Percentiles rank a stretch among this genome's conserved stretches.
Conservation (phyloP, 805 yeast genomes). For the Myxozyma geophila region DNA sequence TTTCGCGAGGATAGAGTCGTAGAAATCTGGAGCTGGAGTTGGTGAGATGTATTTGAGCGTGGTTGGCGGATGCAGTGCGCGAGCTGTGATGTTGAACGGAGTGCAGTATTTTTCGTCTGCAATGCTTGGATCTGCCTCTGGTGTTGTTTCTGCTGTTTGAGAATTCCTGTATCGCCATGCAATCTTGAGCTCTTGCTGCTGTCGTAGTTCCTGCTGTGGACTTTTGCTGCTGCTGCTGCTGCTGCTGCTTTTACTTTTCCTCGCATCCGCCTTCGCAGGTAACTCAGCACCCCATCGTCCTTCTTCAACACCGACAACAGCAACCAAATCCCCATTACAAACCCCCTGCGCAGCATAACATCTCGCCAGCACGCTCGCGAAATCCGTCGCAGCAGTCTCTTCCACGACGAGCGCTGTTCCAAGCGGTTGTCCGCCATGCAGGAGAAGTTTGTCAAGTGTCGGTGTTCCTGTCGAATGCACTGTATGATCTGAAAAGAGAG, state of each 20-base stretch:
- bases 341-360: slow-evolving; percentile 78
- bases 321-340: slow-evolving; percentile 65
- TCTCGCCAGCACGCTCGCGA: slow-evolving; percentile 69
- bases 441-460: slow-evolving; percentile 73
- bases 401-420: slow-evolving; percentile 73
- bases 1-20: neutral
- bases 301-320: slow-evolving; percentile 59
- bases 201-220: neutral
- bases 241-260: neutral
- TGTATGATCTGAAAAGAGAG: slow-evolving; percentile 72
- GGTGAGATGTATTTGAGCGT: slow-evolving; percentile 8
- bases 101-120: slow-evolving; percentile 15
- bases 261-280: slow-evolving; percentile 49
- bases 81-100: slow-evolving; percentile 20
- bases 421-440: slow-evolving; percentile 84
- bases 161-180: slow-evolving; percentile 33
- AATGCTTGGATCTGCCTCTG: neutral
- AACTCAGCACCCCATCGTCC: slow-evolving; percentile 65
- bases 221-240: neutral
- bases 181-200: slow-evolving; percentile 18
- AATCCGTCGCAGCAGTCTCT: slow-evolving; percentile 89
- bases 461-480: slow-evolving; percentile 79
- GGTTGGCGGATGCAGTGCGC: slow-evolving; percentile 19
- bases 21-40: neutral
- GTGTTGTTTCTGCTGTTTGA: neutral